Conservation (phyloP, 306 rosid genomes). For the Vigna mungo region DNA sequence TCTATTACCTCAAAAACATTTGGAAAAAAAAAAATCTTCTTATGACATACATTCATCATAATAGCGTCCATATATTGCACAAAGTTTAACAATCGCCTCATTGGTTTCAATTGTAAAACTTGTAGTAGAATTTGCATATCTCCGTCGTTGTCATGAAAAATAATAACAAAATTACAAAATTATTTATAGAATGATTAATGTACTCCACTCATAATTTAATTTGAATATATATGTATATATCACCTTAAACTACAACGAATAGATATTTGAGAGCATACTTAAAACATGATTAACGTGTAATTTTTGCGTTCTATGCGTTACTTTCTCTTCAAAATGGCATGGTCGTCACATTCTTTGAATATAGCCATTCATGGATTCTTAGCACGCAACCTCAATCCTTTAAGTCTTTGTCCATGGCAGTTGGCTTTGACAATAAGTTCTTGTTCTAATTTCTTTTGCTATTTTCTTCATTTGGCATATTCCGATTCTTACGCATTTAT, state of each 20-base stretch:
- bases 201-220: background rate
- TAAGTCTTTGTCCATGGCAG: slow-evolving; percentile 39
- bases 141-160: no score
- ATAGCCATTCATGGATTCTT: background rate
- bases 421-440: slow-evolving; percentile 18
- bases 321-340: background rate
- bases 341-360: background rate
- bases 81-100: no score
- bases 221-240: background rate
- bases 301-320: background rate
- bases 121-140: no score
- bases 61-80: no score
- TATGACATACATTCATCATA: no score
- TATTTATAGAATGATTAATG: no score
- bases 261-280: background rate
- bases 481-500: background rate
- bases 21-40: no score
- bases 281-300: no score
- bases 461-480: background rate
- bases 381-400: slow-evolving; percentile 23
- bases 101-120: no score
- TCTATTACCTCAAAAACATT: no score
- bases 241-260: background rate
- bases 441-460: background rate
- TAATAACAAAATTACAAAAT: no score